Evolutionary conservation across 73 alveolate species (phyloP).

Genomic region (Stentor coeruleus): DNA sequence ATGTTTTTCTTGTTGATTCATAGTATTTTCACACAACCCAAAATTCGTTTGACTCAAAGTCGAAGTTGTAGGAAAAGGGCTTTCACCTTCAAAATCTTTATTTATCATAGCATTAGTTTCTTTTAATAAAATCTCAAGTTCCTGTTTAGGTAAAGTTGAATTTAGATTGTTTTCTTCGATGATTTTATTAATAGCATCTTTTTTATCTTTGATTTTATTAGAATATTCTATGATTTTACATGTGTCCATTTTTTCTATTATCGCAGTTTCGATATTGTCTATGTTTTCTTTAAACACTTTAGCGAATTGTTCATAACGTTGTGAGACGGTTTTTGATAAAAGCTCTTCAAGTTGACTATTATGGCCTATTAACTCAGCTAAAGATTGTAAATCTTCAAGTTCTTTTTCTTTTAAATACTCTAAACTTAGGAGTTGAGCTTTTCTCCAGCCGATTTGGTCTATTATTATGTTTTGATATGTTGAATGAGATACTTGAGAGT

Average conservation of each 20-base stretch:
- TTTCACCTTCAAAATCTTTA: too few species aligned
- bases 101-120: not conserved
- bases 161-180: not conserved
- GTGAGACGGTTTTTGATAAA: too few species aligned
- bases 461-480: not conserved
- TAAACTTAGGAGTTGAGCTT: not conserved
- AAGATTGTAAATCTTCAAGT: not conserved
- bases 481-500: not conserved
- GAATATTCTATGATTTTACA: not conserved
- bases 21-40: too few species aligned
- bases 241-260: not conserved
- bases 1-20: too few species aligned
- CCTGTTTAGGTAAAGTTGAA: not conserved
- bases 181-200: not conserved
- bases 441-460: not conserved
- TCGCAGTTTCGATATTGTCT: not conserved
- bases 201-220: not conserved
- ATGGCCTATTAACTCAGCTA: not conserved
- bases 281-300: not conserved
- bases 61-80: too few species aligned
- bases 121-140: not conserved
- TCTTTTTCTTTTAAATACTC: not conserved
- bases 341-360: not conserved
- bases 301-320: not conserved
- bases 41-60: too few species aligned